Base-by-base conservation (phyloP, 805 yeast genomes). In the Lachancea nothofagi region DNA sequence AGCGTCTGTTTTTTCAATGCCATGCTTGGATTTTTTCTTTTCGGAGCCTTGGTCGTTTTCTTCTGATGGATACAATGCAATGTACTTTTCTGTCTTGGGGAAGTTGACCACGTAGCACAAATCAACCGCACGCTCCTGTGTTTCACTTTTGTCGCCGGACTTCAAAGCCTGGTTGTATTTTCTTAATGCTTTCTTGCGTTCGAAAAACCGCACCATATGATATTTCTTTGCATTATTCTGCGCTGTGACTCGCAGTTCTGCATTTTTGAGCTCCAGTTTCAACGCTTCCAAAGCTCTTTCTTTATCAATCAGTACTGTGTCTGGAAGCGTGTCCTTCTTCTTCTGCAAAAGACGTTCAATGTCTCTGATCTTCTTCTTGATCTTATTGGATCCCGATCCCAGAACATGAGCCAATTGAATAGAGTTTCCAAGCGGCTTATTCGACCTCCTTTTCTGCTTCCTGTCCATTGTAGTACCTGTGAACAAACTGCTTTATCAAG, bases 181-280 rank as follows among this genome's bases (percentile, higher is more conserved):
- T 55, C 95, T 74, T 19, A 76, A 50, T 0, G 96, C 93, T 70
- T 88, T 89, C 65, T 87, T 86, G 55, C 74, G 77, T 61, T 89
- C 97, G 46, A 93, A 86, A 57, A 93, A 93, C 49, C 90, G 74
- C 35, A 93, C 87, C 89, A 87, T 88, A 57, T 87, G 96, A 59
- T 93, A 93, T 64, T 81, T 84, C 49, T 78, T 74, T 9, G 86
- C 76, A 28, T 69, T 64, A 38, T 72, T 69, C 46, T 70, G 73
- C 13, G 75, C 73, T 48, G 66, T 70, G 33, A 67, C 64, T 22
- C 63, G 62, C 27, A 60, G 45, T 44, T 71, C 69, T 13, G 75
- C 73, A 29, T 68, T 67, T 33, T 66, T 66, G 40, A 83, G 66
- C 53, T 84, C 88, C 4, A 69, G 62, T 36, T 72, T 69, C 45